phyloP scores from a whole-genome alignment of 345 rosid species.

The Aquilaria sinensis region DNA sequence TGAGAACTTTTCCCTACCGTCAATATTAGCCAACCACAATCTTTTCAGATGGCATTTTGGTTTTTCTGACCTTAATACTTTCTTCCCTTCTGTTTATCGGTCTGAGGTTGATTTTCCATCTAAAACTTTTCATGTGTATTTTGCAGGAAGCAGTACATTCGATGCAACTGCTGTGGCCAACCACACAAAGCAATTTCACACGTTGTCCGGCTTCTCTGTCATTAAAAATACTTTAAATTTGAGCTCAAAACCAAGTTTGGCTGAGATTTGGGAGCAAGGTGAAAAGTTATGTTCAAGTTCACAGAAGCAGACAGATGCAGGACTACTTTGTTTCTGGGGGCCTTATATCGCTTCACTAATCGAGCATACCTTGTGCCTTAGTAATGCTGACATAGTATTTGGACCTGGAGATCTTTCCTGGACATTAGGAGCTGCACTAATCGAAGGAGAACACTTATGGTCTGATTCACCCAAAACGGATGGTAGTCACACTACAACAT shows the following conservation, averaged over 20 bases:
- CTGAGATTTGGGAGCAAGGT: slow-evolving; percentile 37
- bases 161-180: slow-evolving; percentile 18
- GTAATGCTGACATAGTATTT: slow-evolving; percentile 29
- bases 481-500: slow-evolving; percentile 8
- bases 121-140: neutral
- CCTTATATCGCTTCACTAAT: slow-evolving; percentile 44
- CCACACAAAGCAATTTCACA: slow-evolving; percentile 31
- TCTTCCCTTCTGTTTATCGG: no score
- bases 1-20: no score
- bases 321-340: slow-evolving; percentile 37
- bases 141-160: slow-evolving; percentile 30
- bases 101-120: neutral
- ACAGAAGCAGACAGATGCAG: slow-evolving; percentile 19
- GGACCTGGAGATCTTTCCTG: slow-evolving; percentile 61
- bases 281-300: slow-evolving; percentile 34
- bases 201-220: slow-evolving; percentile 53
- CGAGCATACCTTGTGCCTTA: slow-evolving; percentile 31
- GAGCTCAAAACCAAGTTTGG: slow-evolving; percentile 30
- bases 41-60: no score
- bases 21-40: no score
- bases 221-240: slow-evolving; percentile 34
- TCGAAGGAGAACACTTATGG: slow-evolving; percentile 34
- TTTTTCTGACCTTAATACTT: no score
- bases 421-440: slow-evolving; percentile 56
- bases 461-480: slow-evolving; percentile 7